These are phyloP conservation scores for Elsinoe necatrix DNA, from an alignment of 2,329 filamentous ascomycete genomes.

Conservation along the genomic window DNA sequence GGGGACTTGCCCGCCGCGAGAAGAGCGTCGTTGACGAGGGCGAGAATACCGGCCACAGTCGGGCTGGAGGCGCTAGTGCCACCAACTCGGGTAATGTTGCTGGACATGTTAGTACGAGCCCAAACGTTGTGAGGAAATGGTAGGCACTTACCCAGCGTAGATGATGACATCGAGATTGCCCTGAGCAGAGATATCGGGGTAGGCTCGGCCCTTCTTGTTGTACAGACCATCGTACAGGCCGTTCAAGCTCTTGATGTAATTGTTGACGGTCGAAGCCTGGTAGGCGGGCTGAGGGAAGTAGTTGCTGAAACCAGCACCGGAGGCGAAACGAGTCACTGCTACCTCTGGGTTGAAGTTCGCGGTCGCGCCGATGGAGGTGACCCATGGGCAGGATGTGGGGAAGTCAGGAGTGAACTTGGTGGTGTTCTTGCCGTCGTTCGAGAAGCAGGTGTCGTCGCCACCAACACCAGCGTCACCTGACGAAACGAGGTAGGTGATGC, in stretches of 20 bases:
- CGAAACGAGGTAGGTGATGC: conserved; percentile 56
- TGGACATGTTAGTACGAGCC: conserved; percentile 14
- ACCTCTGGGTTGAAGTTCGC: conserved; percentile 37
- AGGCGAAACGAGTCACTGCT: conserved; percentile 42
- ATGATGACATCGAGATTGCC: conserved; percentile 40
- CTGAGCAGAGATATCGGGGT: conserved; percentile 43
- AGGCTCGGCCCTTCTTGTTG: conserved; percentile 38
- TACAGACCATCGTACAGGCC: conserved; percentile 37
- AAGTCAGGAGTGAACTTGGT: conserved; percentile 39
- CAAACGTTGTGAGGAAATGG: too few species aligned
- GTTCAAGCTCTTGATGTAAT: conserved; percentile 36
- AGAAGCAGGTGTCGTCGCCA: conserved; percentile 35
- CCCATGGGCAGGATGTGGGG: conserved; percentile 41
- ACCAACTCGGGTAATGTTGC: conserved; percentile 32
- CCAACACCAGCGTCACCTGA: conserved; percentile 56
- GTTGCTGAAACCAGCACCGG: conserved; percentile 40
- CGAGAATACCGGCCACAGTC: conserved; percentile 47
- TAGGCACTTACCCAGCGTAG: background rate
- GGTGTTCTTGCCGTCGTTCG: conserved; percentile 35
- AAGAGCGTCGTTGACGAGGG: conserved; percentile 54
- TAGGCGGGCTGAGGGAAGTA: conserved; percentile 38
- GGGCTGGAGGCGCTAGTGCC: conserved; percentile 51
- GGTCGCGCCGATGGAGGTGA: conserved; percentile 42
- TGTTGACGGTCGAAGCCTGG: conserved; percentile 34
- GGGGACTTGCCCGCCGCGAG: conserved; percentile 40